phyloP scores from a whole-genome alignment of 306 rosid species.

The Trifolium subterraneum region DNA sequence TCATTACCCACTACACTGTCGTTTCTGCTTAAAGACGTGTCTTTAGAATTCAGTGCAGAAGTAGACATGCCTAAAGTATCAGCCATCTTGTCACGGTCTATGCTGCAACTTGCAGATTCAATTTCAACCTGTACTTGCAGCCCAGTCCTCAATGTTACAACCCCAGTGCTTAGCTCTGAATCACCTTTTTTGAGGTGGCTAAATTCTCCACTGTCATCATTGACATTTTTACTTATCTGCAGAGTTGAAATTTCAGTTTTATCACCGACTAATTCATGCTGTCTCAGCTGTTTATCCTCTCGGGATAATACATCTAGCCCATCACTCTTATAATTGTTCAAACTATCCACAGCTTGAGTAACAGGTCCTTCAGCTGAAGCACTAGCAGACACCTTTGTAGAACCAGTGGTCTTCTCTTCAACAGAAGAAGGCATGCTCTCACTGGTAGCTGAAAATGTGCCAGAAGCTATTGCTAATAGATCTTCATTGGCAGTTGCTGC shows the following conservation, averaged over 20 bases:
- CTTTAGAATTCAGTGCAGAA: conserved; percentile 43
- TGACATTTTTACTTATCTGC: conserved; percentile 32
- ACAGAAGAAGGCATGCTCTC: conserved; percentile 37
- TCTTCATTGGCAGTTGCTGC: conserved; percentile 37
- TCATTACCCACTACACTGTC: conserved; percentile 46
- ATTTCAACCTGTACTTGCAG: conserved; percentile 43
- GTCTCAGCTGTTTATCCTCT: conserved; percentile 40
- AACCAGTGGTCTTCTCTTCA: conserved; percentile 41
- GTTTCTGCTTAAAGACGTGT: conserved; percentile 43
- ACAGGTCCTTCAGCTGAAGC: conserved; percentile 50
- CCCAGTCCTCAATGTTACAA: conserved; percentile 37
- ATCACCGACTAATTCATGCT: conserved; percentile 34
- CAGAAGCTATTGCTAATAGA: conserved; percentile 42
- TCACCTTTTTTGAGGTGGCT: conserved; percentile 43
- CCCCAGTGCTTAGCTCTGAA: conserved; percentile 40
- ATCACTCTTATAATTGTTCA: conserved; percentile 33
- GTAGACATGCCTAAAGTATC: conserved; percentile 40
- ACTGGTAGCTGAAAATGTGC: conserved; percentile 39
- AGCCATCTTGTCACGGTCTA: conserved; percentile 40
- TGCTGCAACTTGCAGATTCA: conserved; percentile 42
- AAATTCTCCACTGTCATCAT: conserved; percentile 26
- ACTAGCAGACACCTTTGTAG: conserved; percentile 35
- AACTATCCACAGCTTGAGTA: conserved; percentile 40
- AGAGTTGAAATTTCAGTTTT: conserved; percentile 41
- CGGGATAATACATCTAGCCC: conserved; percentile 39